Base-by-base conservation (phyloP, 768 basidiomycete species). In the Fomitopsis pulvina region DNA sequence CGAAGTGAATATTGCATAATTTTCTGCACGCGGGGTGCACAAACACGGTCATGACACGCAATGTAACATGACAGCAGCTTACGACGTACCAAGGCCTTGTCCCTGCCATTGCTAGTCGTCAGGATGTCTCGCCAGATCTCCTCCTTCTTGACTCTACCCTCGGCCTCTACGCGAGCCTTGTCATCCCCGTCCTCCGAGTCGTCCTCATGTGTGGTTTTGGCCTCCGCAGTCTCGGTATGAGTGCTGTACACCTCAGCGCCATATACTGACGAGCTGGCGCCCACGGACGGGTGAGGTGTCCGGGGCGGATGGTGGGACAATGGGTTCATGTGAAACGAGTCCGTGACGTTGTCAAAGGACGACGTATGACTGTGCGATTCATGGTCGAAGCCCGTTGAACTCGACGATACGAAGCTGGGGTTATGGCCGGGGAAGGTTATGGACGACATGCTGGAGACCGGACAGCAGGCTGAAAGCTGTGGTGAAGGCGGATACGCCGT, bases 71-170 rank as follows among this genome's bases (percentile, higher is more conserved):
- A 52, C 34, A 30, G 26, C 28, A 37, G 41, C 41, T 40, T 29
- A 41, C 39, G 34, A 76, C 87, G 60, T 68, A 92, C 89, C 62
- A 92, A 84, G 25, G 81, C 80, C 69, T 92, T 92, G 67, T 92
- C 90, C 57, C 90, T 75, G 45, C 90, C 90, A 56, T 79, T 75
- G 57, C 85, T 87, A 25, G 87, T 83, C 59, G 81, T 73, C 47
- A 92, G 70, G 64, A 92, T 79, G 50, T 91, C 90, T 54, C 81
- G 74, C 87, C 85, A 90, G 6, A 92, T 76, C 27, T 89, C 87
- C 61, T 84, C 83, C 38, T 64, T 66, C 26, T 71, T 66, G 22
- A 90, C 72, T 48, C 67, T 75, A 57, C 64, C 64, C 57, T 75
- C 74, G 10, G 71, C 71, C 8, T 70, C 72, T 22, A 68, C 32